Base-by-base conservation (phyloP, 176 grass and related monocot genomes). In the Oryza meyeriana region DNA sequence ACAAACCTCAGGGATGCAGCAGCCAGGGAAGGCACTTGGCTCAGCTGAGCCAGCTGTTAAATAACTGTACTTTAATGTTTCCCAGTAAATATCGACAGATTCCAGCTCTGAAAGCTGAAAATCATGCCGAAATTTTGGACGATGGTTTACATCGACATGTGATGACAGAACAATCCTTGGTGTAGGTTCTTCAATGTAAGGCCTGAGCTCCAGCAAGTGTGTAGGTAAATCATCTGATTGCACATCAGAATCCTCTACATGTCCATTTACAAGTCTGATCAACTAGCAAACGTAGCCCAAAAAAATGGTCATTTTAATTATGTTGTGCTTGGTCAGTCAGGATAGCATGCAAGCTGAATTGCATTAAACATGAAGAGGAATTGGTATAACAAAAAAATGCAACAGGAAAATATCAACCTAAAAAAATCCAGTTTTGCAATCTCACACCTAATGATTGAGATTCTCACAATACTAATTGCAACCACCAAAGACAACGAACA, bases 161-260 rank as follows among this genome's bases (percentile, higher is more conserved):
- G 88, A 86, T 59, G 92, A 88, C 66, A 84, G 74, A 58, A 94
- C 32, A 74, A 85, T 84, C 80, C 35, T 92, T 66, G 79, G 64
- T 79, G 84, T 85, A 71, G 95, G 92, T 92, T 94, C 95, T 87
- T 98, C 95, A 64, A 98, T 98, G 79, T 95, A 89, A 78, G 95
- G 92, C 83, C 90, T 94, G 83, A 98, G 72, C 72, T 91, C 95
- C 84, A 98, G 80, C 41, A 79, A 80, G 89, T 98, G 79, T 69
- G 89, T 89, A 79, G 88, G 87, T 28, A 79, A 48, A 63, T 50
- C 77, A 77, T 90, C 84, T 79, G 79, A 71, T 55, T 69, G 59
- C 36, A 52, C 82, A 88, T 66, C 64, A 4, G 62, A 67, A 91
- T 91, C 95, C 64, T 84, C 81, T 74, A 76, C 22, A 61, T 31